phyloP scores from a whole-genome alignment of 257 asterid genomes.

The Ajuga chamaepitys region DNA sequence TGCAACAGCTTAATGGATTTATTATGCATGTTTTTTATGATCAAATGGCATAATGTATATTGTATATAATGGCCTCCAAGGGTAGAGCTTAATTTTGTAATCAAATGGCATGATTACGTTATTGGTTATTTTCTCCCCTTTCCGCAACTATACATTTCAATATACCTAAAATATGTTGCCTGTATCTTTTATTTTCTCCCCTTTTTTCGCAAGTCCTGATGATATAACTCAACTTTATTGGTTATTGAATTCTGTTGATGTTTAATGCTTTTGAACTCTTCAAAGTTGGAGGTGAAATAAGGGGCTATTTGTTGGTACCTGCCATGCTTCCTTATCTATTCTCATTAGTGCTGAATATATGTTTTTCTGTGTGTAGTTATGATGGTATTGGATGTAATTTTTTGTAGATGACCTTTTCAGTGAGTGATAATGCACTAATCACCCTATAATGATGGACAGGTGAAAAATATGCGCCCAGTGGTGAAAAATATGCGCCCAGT shows the following conservation, averaged over 20 bases:
- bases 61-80: no score
- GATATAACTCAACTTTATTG: not conserved
- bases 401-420: not conserved
- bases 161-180: not conserved
- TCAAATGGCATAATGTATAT: no score
- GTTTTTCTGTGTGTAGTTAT: no score
- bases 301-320: not conserved
- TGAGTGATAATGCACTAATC: conserved; percentile 6
- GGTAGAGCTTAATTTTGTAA: not conserved
- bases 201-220: not conserved
- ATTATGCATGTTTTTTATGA: no score
- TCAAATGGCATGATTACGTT: conserved; percentile 1
- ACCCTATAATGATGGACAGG: conserved; percentile 44
- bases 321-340: conserved; percentile 6
- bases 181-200: not conserved
- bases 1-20: not conserved
- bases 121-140: not conserved
- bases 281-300: not conserved
- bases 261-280: not conserved
- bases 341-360: not conserved
- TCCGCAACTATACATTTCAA: not conserved
- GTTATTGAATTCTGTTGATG: not conserved
- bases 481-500: conserved; percentile 31
- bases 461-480: no score
- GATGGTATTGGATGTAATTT: no score